phyloP scores from a whole-genome alignment of 176 grass and related monocot species.

The Cenchrus fungigraminus region DNA sequence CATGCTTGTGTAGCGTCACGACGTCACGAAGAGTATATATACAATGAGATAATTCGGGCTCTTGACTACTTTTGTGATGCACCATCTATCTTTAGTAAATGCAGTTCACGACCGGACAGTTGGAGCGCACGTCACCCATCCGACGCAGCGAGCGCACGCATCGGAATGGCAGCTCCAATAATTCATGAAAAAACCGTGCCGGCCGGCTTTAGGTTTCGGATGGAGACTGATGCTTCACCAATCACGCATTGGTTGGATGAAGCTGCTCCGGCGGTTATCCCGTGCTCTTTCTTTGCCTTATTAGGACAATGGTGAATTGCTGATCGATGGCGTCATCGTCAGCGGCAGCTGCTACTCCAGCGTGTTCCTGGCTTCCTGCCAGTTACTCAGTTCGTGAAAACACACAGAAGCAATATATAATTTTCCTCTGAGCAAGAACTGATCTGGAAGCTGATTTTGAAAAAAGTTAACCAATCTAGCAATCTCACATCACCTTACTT shows the following conservation, averaged over 20 bases:
- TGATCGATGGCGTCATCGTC: too few relatives aligned
- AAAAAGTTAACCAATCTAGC: background rate
- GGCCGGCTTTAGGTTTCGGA: background rate
- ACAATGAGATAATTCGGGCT: background rate
- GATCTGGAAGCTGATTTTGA: background rate
- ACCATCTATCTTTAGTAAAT: background rate
- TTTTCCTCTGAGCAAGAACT: background rate
- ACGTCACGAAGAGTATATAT: background rate
- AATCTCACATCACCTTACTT: background rate
- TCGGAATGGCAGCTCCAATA: background rate
- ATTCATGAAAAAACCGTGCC: background rate
- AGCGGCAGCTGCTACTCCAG: too few relatives aligned
- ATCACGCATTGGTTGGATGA: background rate
- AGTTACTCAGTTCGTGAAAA: background rate
- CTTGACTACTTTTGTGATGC: background rate
- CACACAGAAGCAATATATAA: background rate
- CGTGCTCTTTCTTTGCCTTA: background rate
- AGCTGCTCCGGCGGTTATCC: background rate
- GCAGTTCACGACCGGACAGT: background rate
- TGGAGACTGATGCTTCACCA: background rate
- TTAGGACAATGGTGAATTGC: background rate
- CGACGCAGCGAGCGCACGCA: constrained; percentile 1
- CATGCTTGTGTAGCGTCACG: background rate
- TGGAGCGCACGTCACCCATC: background rate
- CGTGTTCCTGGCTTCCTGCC: too few relatives aligned